Evolutionary conservation across 495 filamentous ascomycete genomes (phyloP), one percentile per base, ranked within the genome.

Genomic region (Cudoniella acicularis): DNA sequence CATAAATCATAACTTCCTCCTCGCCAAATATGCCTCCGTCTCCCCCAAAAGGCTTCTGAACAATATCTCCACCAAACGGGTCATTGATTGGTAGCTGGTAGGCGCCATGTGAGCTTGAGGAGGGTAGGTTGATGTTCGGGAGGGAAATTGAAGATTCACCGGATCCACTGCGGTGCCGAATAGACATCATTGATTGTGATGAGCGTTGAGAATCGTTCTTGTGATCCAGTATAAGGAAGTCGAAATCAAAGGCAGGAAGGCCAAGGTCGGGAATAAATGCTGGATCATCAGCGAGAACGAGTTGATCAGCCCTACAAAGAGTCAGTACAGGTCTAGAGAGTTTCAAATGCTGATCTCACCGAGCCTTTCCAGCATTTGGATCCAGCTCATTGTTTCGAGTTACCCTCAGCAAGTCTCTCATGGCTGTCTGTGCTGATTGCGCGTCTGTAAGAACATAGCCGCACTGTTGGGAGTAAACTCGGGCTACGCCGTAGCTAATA

Each of bases 381-480:
- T 96, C 90, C 24, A 95, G 70, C 4, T 83, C 83, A 36, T 77
- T 75, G 25, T 57, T 56, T 10, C 63, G 55, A 52, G 73, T 60
- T 30, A 75, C 69, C 55, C 78, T 84, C 58, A 91, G 70, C 68
- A 90, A 79, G 10, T 81, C 61, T 49, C 79, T 73, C 81, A 97
- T 89, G 60, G 82, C 83, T 62, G 81, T 81, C 61, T 92, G 87
- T 50, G 88, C 85, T 54, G 81, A 82, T 69, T 92, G 86, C 3
- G 88, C 85, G 66, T 98, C 94, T 10, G 81, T 75, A 23, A 96
- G 82, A 10, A 94, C 83, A 70, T 96, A 97, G 13, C 82, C 82
- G 60, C 87, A 95, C 73, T 98, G 94, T 64, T 96, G 88, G 21
- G 79, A 80, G 66, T 90, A 95, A 13, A 96, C 91, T 55, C 89